phyloP scores from a whole-genome alignment of 148 eudicot species.

The Chenopodium formosanum region DNA sequence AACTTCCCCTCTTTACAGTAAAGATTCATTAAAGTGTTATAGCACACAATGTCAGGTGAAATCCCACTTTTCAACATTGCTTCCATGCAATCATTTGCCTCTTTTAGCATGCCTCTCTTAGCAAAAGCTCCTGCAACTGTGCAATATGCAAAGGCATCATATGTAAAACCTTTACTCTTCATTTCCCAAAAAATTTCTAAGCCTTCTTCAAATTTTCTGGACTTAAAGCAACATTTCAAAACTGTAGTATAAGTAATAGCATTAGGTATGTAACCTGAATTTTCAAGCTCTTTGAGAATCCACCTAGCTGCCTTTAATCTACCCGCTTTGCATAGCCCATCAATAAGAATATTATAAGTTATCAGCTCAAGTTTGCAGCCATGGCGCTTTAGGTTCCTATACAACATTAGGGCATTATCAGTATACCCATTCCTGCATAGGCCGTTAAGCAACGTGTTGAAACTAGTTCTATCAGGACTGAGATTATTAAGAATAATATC shows the following conservation, averaged over 20 bases:
- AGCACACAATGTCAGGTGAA: constrained; percentile 61
- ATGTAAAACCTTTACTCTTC: constrained; percentile 76
- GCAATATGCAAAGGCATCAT: constrained; percentile 86
- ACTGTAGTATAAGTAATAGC: constrained; percentile 78
- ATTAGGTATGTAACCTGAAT: constrained; percentile 58
- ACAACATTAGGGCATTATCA: constrained; percentile 63
- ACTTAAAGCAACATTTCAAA: constrained; percentile 75
- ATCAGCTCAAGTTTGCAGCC: constrained; percentile 57
- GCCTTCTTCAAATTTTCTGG: constrained; percentile 54
- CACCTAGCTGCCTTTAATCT: constrained; percentile 45
- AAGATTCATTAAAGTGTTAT: constrained; percentile 72
- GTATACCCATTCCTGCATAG: constrained; percentile 70
- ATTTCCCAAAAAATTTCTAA: constrained; percentile 65
- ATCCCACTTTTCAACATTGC: constrained; percentile 64
- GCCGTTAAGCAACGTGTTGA: constrained; percentile 75
- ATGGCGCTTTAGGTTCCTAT: constrained; percentile 54
- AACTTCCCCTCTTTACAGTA: constrained; percentile 63
- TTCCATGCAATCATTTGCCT: constrained; percentile 56
- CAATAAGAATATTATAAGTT: constrained; percentile 77
- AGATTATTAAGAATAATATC: constrained; percentile 48
- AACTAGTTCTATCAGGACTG: constrained; percentile 50
- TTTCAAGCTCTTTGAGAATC: constrained; percentile 57
- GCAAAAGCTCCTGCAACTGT: constrained; percentile 71
- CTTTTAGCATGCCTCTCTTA: constrained; percentile 50
- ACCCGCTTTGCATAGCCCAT: constrained; percentile 69